Conservation (phyloP, 208 protist species). For the Plasmodiophora brassicae region DNA sequence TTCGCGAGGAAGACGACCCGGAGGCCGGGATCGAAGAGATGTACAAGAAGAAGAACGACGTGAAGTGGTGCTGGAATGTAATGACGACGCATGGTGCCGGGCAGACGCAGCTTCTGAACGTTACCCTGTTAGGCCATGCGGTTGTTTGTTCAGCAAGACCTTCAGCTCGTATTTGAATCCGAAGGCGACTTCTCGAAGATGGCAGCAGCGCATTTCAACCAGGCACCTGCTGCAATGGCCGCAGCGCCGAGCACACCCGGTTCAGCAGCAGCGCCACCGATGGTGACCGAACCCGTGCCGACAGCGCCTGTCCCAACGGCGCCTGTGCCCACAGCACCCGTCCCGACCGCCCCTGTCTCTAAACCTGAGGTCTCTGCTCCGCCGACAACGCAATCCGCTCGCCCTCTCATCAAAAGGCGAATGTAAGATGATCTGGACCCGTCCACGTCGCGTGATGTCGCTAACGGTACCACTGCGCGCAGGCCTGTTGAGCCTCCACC, state of each 20-base stretch:
- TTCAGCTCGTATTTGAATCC: background rate
- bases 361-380: background rate
- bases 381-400: too few relatives aligned
- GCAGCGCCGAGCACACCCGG: background rate
- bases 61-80: conserved; percentile 5
- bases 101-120: too few relatives aligned
- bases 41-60: conserved; percentile 32
- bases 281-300: background rate
- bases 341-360: background rate
- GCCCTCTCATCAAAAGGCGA: background rate
- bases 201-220: too few relatives aligned
- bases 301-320: background rate
- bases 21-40: background rate
- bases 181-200: conserved; percentile 8
- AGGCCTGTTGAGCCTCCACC: background rate
- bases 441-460: background rate
- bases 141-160: background rate
- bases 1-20: background rate
- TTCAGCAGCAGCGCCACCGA: background rate
- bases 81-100: background rate
- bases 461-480: background rate
- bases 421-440: background rate
- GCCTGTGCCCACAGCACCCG: background rate
- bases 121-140: background rate
- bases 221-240: background rate